A percentile compares a stretch with the other conserved stretches of the same genome.
Conservation (phyloP, 1,284 basidiomycete genomes). For the Malassezia dermatis region DNA sequence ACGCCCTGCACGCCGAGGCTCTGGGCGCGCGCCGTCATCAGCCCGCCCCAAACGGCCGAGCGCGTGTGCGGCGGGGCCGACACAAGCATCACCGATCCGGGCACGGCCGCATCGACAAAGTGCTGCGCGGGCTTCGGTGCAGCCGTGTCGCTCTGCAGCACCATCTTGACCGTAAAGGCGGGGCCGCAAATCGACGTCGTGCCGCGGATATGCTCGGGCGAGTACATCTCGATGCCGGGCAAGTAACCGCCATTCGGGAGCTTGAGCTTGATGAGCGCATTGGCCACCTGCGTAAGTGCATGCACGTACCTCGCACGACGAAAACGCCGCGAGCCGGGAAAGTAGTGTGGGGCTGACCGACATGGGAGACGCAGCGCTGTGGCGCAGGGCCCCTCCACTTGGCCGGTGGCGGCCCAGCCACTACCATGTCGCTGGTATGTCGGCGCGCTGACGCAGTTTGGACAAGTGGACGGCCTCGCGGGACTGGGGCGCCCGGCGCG, state of each 20-base stretch:
- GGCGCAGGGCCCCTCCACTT: no score
- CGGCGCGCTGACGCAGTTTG: conserved; percentile 3
- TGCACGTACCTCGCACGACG: conserved; percentile 11
- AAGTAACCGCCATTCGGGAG: conserved; percentile 66
- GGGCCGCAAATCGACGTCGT: conserved; percentile 54
- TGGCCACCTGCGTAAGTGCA: conserved; percentile 58
- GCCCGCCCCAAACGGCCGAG: conserved; percentile 80
- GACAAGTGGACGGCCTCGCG: conserved; percentile 1
- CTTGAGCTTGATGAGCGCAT: conserved; percentile 77
- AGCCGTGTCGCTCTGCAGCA: conserved; percentile 55
- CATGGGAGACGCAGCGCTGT: background rate
- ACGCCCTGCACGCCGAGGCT: conserved; percentile 61
- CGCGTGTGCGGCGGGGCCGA: conserved; percentile 60
- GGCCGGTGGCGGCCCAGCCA: background rate
- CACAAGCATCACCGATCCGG: conserved; percentile 64
- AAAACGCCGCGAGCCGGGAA: conserved; percentile 4
- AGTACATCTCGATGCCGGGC: conserved; percentile 63
- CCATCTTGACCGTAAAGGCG: conserved; percentile 85
- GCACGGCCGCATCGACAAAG: conserved; percentile 70
- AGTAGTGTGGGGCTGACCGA: background rate
- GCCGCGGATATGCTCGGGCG: conserved; percentile 47
- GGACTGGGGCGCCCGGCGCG: conserved; percentile 8
- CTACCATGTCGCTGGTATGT: conserved; percentile 17
- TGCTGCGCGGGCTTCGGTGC: conserved; percentile 64
- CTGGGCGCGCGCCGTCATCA: conserved; percentile 76